Evolutionary conservation across 202 grass and related monocot species (phyloP).

Genomic region (Panicum hallii): DNA sequence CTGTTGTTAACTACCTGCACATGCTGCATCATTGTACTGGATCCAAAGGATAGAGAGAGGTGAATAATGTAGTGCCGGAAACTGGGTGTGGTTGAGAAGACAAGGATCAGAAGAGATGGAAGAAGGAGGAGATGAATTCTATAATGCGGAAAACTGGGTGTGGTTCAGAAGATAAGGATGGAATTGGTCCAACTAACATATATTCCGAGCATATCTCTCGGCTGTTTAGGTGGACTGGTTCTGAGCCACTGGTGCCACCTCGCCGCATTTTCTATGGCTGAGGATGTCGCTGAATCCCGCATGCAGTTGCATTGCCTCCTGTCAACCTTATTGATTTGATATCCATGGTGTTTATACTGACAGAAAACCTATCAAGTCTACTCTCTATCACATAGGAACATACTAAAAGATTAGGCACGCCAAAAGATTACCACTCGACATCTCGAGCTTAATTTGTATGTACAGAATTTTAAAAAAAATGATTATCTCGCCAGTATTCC

Average conservation of each 20-base stretch:
- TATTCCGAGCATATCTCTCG: neutral
- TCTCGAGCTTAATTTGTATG: too few relatives aligned
- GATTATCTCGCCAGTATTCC: too few relatives aligned
- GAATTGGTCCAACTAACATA: slow-evolving; percentile 20
- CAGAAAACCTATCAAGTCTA: too few relatives aligned
- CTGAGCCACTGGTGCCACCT: slow-evolving; percentile 1
- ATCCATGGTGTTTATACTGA: too few relatives aligned
- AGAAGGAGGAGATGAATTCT: neutral
- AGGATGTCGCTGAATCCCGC: neutral
- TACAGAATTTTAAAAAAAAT: too few relatives aligned
- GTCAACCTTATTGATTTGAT: too few relatives aligned
- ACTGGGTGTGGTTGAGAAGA: neutral
- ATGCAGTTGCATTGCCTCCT: too few relatives aligned
- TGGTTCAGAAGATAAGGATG: neutral
- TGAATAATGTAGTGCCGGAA: neutral
- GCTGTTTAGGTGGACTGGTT: slow-evolving; percentile 16
- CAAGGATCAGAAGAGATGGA: too few relatives aligned
- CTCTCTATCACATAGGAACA: too few relatives aligned
- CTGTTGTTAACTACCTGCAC: slow-evolving; percentile 3
- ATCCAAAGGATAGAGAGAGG: neutral
- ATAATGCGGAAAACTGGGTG: neutral
- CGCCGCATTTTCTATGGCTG: neutral
- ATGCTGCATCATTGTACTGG: neutral
- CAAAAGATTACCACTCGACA: too few relatives aligned
- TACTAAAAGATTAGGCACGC: too few relatives aligned